A percentile compares a stretch with the other conserved stretches of the same genome.
These are phyloP conservation scores for Xylaria sp. DNA, from an alignment of 2,329 filamentous ascomycete species.

Conservation along the genomic window DNA sequence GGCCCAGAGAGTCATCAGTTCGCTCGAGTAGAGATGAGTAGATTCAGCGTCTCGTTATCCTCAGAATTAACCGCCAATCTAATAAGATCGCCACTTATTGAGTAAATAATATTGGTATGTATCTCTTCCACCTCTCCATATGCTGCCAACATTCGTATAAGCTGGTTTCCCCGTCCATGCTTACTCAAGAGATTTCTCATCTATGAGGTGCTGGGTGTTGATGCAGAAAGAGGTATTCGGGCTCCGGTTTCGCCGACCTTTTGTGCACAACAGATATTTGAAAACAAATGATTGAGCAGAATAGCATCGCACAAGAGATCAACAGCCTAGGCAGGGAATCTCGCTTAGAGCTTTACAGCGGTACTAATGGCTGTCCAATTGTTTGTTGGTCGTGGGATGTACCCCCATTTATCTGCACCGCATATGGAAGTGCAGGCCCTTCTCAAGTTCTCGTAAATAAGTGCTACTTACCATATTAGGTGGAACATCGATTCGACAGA, in stretches of 20 bases:
- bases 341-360: neutral
- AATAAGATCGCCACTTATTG: neutral
- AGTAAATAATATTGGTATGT: too few relatives aligned
- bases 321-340: neutral
- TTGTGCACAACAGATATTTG: neutral
- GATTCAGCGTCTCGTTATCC: neutral
- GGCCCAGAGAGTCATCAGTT: neutral
- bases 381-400: neutral
- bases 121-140: neutral
- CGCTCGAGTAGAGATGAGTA: neutral
- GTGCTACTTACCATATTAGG: neutral
- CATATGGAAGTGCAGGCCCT: neutral
- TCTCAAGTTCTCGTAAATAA: conserved; percentile 1
- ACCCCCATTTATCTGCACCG: neutral
- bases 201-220: neutral
- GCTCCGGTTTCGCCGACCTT: neutral
- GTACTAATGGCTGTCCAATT: neutral
- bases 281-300: too few relatives aligned
- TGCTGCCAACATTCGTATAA: neutral
- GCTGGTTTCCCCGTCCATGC: too few relatives aligned
- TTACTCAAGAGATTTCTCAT: neutral
- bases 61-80: neutral
- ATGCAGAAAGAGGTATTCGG: neutral
- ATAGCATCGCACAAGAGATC: neutral
- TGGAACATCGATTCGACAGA: neutral